Conservation (phyloP, 2,329 filamentous ascomycete species). For the Colletotrichum tamarilloi region DNA sequence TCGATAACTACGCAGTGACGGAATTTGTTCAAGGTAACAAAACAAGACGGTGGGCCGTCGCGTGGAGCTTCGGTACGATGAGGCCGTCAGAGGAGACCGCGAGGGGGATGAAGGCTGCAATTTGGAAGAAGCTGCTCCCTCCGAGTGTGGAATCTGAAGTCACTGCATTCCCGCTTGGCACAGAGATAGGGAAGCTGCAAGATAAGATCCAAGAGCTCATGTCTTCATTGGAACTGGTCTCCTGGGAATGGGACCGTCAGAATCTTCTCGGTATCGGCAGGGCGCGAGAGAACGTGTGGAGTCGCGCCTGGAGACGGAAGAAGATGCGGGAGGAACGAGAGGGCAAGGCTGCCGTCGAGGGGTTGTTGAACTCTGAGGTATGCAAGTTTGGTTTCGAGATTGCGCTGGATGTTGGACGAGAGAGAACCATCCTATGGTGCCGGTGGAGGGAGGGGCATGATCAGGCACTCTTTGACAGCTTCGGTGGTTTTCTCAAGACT, state of each 20-base stretch:
- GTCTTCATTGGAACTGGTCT: constrained; percentile 64
- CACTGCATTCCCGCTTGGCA: constrained; percentile 56
- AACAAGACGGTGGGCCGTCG: constrained; percentile 88
- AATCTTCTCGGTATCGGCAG: constrained; percentile 69
- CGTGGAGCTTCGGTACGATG: constrained; percentile 81
- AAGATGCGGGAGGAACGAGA: constrained; percentile 47
- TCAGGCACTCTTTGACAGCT: constrained; percentile 83
- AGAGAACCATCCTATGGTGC: constrained; percentile 60
- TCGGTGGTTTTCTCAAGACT: constrained; percentile 80
- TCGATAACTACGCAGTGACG: constrained; percentile 85
- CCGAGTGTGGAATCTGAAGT: constrained; percentile 52
- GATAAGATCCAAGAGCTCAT: constrained; percentile 58
- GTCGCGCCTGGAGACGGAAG: constrained; percentile 76
- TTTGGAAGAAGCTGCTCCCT: constrained; percentile 58
- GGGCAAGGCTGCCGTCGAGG: constrained; percentile 38
- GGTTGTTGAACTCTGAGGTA: constrained; percentile 42
- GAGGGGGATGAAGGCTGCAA: constrained; percentile 53
- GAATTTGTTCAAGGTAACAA: constrained; percentile 81
- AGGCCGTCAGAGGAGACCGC: constrained; percentile 67
- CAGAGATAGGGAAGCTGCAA: constrained; percentile 52
- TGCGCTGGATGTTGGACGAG: constrained; percentile 53
- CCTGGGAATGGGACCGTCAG: constrained; percentile 72
- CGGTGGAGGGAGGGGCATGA: constrained; percentile 84
- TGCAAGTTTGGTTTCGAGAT: constrained; percentile 70
- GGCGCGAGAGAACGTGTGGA: constrained; percentile 81